These are phyloP conservation scores for Scolecobasidium constrictum DNA, from an alignment of 2,329 filamentous ascomycete species.

Conservation along the genomic window DNA sequence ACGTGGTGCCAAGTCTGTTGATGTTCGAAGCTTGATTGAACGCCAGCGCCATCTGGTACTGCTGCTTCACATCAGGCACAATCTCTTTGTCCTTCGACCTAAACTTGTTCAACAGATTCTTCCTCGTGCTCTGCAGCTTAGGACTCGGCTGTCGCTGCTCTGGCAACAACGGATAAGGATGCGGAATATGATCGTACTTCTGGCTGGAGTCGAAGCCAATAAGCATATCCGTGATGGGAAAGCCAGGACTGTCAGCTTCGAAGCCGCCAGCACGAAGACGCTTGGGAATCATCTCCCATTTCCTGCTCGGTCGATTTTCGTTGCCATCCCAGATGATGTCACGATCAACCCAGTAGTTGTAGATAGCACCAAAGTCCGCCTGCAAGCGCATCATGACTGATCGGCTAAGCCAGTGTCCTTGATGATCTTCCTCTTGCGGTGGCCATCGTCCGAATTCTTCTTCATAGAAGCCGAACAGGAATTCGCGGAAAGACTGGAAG, in stretches of 20 bases:
- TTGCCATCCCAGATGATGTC: conserved; percentile 55
- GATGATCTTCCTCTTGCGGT: conserved; percentile 24
- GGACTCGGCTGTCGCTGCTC: neutral
- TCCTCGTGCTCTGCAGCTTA: neutral
- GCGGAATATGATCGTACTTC: conserved; percentile 40
- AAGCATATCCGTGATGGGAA: conserved; percentile 57
- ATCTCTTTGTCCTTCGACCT: conserved; percentile 21
- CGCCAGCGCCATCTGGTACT: conserved; percentile 26
- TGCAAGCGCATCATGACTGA: conserved; percentile 47
- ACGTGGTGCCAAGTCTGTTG: conserved; percentile 24
- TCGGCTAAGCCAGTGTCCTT: conserved; percentile 46
- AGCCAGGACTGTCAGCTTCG: conserved; percentile 33
- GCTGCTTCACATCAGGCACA: conserved; percentile 25
- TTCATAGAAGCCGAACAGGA: conserved; percentile 49
- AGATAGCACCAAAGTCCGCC: conserved; percentile 55
- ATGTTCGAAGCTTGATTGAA: conserved; percentile 31
- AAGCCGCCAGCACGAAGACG: conserved; percentile 21
- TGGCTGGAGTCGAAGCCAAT: conserved; percentile 53
- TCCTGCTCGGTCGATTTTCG: conserved; percentile 49
- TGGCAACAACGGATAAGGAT: conserved; percentile 58
- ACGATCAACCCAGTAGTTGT: conserved; percentile 60
- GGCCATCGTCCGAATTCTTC: conserved; percentile 52
- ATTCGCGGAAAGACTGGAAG: conserved; percentile 49
- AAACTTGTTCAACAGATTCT: conserved; percentile 14
- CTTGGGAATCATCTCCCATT: conserved; percentile 48